Percentiles rank a stretch among this genome's conserved stretches.
Conservation (phyloP, 768 basidiomycete species). For the Royoungia palumana region DNA sequence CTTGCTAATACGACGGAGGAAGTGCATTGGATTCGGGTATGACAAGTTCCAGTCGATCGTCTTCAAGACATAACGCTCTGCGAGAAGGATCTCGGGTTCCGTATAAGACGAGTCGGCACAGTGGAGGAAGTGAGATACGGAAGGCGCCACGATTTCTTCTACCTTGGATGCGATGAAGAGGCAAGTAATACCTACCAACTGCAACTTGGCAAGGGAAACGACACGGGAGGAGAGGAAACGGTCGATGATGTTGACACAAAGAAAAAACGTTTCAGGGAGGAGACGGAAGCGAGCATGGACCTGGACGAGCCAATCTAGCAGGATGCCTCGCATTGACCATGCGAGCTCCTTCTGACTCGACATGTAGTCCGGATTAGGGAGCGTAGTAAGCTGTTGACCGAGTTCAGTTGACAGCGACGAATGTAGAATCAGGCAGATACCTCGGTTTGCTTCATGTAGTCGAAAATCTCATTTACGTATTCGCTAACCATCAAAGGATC, state of each 20-base stretch:
- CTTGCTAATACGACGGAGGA: conserved; percentile 85
- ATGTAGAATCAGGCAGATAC: conserved; percentile 38
- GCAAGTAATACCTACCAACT: conserved; percentile 86
- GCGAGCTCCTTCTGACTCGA: conserved; percentile 74
- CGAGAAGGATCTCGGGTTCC: conserved; percentile 79
- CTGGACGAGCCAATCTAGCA: conserved; percentile 93
- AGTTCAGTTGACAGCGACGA: neutral
- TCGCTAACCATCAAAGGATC: conserved; percentile 98
- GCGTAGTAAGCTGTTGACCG: conserved; percentile 57
- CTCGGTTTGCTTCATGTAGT: conserved; percentile 85
- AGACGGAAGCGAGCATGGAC: conserved; percentile 85
- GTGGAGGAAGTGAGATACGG: conserved; percentile 73
- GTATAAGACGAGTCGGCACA: conserved; percentile 77
- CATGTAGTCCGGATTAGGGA: conserved; percentile 88
- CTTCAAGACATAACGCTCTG: conserved; percentile 85
- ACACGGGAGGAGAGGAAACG: conserved; percentile 68
- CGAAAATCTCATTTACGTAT: conserved; percentile 91
- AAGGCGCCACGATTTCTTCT: conserved; percentile 89
- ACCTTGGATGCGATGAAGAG: conserved; percentile 89
- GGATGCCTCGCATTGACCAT: conserved; percentile 86
- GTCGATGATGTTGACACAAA: conserved; percentile 82
- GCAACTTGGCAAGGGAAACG: conserved; percentile 79
- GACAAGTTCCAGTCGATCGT: conserved; percentile 83
- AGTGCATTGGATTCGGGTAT: conserved; percentile 87
- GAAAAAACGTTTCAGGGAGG: conserved; percentile 87